Conservation (phyloP, 306 rosid genomes). For the Malus domestica region ASM211411v1 NC_041804.1:7707501-7708000, state of each 20-base stretch:
- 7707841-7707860: background rate
- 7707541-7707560: background rate
- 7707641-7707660: background rate
- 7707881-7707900: background rate
- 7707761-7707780: background rate
- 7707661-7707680: too few species aligned
- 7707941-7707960: background rate
- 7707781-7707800: background rate
- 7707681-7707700: background rate
- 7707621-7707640: background rate
- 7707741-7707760: slow-evolving; percentile 6
- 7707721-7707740: background rate
- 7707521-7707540: background rate
- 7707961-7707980: background rate
- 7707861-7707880: background rate
- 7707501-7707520: background rate
- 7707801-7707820: background rate
- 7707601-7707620: background rate
- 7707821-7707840: background rate
- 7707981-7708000: too few species aligned
- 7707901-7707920: background rate
- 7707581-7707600: background rate
- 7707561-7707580: background rate
- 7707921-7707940: background rate
- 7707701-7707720: background rate